Base-by-base conservation (phyloP, 208 protist species). In the Sergeia podlipaevii region DNA sequence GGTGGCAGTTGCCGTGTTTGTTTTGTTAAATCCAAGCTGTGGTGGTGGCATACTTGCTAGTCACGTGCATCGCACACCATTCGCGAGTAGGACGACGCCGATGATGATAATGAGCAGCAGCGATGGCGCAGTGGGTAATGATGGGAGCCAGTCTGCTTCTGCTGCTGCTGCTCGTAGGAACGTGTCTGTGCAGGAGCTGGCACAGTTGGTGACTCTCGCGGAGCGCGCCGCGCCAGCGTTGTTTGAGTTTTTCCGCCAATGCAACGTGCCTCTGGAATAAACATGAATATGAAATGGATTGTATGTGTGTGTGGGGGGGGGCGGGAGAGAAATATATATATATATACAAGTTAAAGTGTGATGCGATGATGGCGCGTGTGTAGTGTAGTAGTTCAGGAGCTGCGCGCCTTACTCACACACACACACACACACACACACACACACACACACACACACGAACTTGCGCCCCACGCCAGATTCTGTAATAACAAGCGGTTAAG, bases 231-330 rank as follows among this genome's bases (percentile, higher is more conserved):
- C 78, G 15, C 51, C 11, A 5, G 56, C 77, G n/a, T 33, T 94
- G 5, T 91, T 91, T 62, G 56, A 74, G 2, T 86, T 91, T 51
- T 89, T 94, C 39, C 69, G 80, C 1, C 76, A 85, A 37, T 91
- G 80, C 49, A 85, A 77, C 49, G 77, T 81, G 17, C 70, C 76
- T 10, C 61, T 88, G 17, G 69, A 65, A 34, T 69, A 29, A 52
- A 11, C 2, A 10, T 10, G n/a, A 0, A 42, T n/a, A n/a, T n/a
- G n/a, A n/a, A n/a, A n/a, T n/a, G n/a, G n/a, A n/a, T n/a, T n/a
- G n/a, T n/a, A n/a, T n/a, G n/a, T n/a, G n/a, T n/a, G n/a, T n/a
- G n/a, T n/a, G n/a, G n/a, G n/a, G n/a, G n/a, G n/a, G n/a, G n/a
- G n/a, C n/a, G n/a, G n/a, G 21, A 48, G 20, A 37, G 4, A 34